A percentile compares a stretch with the other conserved stretches of the same genome.
phyloP scores from a whole-genome alignment of 2,329 filamentous ascomycete species.

The Eutypella sp. region DNA sequence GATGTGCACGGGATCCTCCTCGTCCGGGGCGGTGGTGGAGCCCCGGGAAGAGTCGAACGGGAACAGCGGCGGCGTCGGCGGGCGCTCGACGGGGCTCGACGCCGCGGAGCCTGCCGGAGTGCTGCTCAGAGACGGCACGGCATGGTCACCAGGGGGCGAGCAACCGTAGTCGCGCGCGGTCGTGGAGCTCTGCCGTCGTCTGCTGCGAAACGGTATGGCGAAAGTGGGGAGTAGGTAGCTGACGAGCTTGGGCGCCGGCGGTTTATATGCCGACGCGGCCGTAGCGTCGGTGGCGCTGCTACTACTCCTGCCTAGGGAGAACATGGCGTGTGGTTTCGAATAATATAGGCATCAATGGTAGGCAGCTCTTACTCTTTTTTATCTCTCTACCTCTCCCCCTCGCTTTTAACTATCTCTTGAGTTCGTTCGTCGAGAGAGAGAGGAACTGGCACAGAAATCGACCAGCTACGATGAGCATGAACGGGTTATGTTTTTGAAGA shows the following conservation, averaged over 20 bases:
- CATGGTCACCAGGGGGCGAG: conserved; percentile 16
- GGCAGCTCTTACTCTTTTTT: no score
- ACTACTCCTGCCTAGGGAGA: not conserved
- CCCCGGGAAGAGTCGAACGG: conserved; percentile 16
- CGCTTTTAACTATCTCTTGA: no score
- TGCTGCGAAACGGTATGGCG: conserved; percentile 41
- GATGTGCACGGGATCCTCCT: conserved; percentile 8
- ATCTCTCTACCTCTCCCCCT: no score
- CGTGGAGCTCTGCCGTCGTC: conserved; percentile 31
- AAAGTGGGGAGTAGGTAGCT: conserved; percentile 49
- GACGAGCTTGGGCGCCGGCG: conserved; percentile 38
- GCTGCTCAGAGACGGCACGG: conserved; percentile 29
- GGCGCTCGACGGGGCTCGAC: conserved; percentile 19
- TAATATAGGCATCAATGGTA: no score
- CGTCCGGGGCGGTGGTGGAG: conserved; percentile 11
- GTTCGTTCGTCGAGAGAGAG: no score
- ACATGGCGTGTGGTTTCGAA: not conserved
- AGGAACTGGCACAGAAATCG: no score
- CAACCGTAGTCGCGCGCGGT: conserved; percentile 26
- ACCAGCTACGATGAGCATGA: no score
- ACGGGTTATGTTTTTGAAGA: no score
- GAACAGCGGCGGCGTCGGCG: conserved; percentile 18
- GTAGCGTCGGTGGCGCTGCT: not conserved
- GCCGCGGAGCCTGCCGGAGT: conserved; percentile 31
- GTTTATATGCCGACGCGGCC: conserved; percentile 6